Conservation (phyloP, 345 rosid genomes). For the Citrus mangshanensis region DNA sequence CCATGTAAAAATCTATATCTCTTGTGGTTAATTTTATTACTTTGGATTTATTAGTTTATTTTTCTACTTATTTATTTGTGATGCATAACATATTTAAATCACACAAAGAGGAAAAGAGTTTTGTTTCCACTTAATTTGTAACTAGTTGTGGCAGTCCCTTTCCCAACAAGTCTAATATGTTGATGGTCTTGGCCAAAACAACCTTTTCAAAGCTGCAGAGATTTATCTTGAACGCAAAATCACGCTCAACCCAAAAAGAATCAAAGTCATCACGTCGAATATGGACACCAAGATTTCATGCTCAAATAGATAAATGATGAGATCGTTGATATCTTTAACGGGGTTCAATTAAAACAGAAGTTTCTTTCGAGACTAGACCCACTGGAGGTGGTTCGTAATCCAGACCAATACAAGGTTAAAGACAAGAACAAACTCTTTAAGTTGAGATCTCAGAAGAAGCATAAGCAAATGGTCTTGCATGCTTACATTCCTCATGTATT, state of each 20-base stretch:
- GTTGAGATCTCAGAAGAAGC: constrained; percentile 33
- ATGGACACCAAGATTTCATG: constrained; percentile 11
- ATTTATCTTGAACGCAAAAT: constrained; percentile 36
- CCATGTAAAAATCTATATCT: too few relatives aligned
- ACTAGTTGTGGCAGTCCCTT: too few relatives aligned
- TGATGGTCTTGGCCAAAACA: constrained; percentile 30
- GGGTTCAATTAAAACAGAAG: constrained; percentile 28
- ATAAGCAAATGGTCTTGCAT: constrained; percentile 24
- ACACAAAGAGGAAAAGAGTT: fast-evolving
- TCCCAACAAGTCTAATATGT: constrained; percentile 15
- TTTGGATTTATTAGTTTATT: too few relatives aligned
- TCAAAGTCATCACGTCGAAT: constrained; percentile 17
- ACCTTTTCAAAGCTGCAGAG: constrained; percentile 29
- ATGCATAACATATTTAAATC: too few relatives aligned
- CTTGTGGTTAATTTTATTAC: too few relatives aligned
- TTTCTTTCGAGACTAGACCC: neutral
- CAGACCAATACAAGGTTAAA: neutral
- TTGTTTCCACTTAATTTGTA: too few relatives aligned
- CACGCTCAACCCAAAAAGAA: constrained; percentile 3
- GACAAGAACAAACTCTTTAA: constrained; percentile 12
- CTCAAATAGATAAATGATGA: constrained; percentile 19
- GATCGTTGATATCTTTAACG: constrained; percentile 2
- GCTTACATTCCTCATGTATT: constrained; percentile 21
- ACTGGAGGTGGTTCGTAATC: neutral
- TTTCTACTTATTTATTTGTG: too few relatives aligned